A percentile compares a stretch with the other conserved stretches of the same genome.
These are phyloP conservation scores for Trichocladium antarcticum DNA, from an alignment of 495 filamentous ascomycete genomes.

Conservation along the genomic window DNA sequence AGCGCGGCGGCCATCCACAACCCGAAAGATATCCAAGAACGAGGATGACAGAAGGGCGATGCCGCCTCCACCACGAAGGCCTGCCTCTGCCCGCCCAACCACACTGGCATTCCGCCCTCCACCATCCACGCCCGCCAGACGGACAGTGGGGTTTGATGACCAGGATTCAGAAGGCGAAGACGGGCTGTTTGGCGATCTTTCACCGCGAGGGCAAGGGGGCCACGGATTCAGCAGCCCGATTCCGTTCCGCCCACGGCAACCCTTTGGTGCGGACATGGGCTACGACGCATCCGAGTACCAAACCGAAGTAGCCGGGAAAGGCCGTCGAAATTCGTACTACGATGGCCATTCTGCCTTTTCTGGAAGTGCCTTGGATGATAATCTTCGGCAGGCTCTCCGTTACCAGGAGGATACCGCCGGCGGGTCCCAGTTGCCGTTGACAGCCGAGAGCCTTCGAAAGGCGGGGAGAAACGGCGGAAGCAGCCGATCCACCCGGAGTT, in stretches of 20 bases:
- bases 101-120: constrained; percentile 28
- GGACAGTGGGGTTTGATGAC: constrained; percentile 27
- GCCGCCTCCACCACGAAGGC: constrained; percentile 29
- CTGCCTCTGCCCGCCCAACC: constrained; percentile 32
- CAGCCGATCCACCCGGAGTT: constrained; percentile 44
- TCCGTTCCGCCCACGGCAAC: constrained; percentile 13
- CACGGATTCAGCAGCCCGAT: constrained; percentile 17
- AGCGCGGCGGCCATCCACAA: constrained; percentile 28
- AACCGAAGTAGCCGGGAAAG: constrained; percentile 21
- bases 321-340: constrained; percentile 27
- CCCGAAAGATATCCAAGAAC: constrained; percentile 27
- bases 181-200: constrained; percentile 26
- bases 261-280: constrained; percentile 12
- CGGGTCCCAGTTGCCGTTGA: constrained; percentile 34
- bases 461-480: constrained; percentile 34
- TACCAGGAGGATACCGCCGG: constrained; percentile 43
- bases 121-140: constrained; percentile 24
- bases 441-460: constrained; percentile 40
- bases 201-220: constrained; percentile 9
- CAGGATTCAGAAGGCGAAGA: constrained; percentile 20
- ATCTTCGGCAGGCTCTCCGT: constrained; percentile 33
- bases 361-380: constrained; percentile 38
- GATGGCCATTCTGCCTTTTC: constrained; percentile 17
- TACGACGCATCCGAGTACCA: constrained; percentile 20
- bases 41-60: constrained; percentile 32